Conservation (phyloP, 2,329 filamentous ascomycete genomes). For the Pseudocercospora musae region DNA sequence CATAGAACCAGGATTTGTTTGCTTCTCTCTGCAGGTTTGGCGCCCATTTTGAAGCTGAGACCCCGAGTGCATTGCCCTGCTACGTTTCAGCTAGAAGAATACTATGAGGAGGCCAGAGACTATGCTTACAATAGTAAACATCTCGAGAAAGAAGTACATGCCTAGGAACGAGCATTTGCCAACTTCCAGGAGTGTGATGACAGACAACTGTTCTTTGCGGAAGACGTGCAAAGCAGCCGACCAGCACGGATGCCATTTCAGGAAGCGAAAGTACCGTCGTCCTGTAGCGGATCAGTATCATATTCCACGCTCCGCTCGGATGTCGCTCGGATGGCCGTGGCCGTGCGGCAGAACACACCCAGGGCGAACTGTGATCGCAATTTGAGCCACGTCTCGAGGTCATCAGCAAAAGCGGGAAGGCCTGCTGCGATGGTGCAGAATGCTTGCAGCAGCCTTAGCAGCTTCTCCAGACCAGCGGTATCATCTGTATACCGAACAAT, state of each 20-base stretch:
- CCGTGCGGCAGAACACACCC: constrained; percentile 32
- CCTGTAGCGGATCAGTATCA: constrained; percentile 34
- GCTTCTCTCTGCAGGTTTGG: constrained; percentile 55
- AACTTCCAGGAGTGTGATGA: constrained; percentile 50
- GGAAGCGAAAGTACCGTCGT: constrained; percentile 64
- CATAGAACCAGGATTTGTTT: constrained; percentile 68
- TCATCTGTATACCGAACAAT: constrained; percentile 21
- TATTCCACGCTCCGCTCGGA: neutral
- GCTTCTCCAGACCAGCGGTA: constrained; percentile 59
- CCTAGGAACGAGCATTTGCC: constrained; percentile 59
- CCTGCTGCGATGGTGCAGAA: constrained; percentile 34
- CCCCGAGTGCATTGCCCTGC: constrained; percentile 49
- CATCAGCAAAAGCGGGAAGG: constrained; percentile 34
- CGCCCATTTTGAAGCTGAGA: constrained; percentile 45
- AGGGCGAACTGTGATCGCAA: constrained; percentile 44
- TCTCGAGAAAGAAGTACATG: constrained; percentile 66
- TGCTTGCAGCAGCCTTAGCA: constrained; percentile 56
- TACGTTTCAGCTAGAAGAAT: neutral
- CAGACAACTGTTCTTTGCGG: constrained; percentile 28
- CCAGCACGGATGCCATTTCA: constrained; percentile 49
- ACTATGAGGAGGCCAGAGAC: neutral
- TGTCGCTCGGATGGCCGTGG: too few species aligned
- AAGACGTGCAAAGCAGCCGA: constrained; percentile 12
- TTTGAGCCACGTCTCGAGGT: constrained; percentile 37
- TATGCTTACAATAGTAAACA: constrained; percentile 57